Base-by-base conservation (phyloP, 805 yeast genomes). In the Ogataea paraovalis region DNA sequence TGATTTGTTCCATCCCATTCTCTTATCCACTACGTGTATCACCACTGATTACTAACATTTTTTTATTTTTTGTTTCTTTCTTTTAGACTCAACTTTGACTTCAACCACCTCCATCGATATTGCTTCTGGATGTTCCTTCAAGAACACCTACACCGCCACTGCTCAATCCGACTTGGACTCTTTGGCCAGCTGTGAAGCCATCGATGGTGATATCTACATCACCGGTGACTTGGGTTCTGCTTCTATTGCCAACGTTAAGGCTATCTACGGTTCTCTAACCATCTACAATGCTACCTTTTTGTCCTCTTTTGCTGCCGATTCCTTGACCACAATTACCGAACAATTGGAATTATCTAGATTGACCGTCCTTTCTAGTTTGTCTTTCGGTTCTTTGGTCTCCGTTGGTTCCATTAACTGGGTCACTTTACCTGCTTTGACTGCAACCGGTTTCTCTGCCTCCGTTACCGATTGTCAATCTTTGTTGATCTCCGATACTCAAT, bases 371-470 rank as follows among this genome's bases (percentile, higher is more conserved):
- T 60, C 74, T 56, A 69, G 82, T 49, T 75, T 92, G 49, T 77
- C 85, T 60, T 79, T 91, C 68, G 96, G 96, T 55, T 73, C 78
- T 59, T 80, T 92, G 67, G 75, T 82, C 66, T 78, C 87, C 56
- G 96, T 90, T 56, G 96, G 96, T 65, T 70, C 88, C 47, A 79
- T 94, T 63, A 71, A 75, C 69, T 83, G 87, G 74, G 78, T 80
- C 63, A 89, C 97, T 58, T 79, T 94, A 68, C 97, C 97, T 65
- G 92, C 90, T 58, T 81, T 92, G 64, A 69, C 73, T 57, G 62
- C 70, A 46, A 79, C 90, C 58, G 82, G 85, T 70, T 86, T 92
- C 70, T 68, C 75, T 63, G 55, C 73, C 41, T 87, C 87, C 69
- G 79, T 94, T 62, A 76, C 87, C 60, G 75, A 82, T 59, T 91